Base-by-base conservation (phyloP, 805 yeast genomes). In the Starmerella potacharoeniae region DNA sequence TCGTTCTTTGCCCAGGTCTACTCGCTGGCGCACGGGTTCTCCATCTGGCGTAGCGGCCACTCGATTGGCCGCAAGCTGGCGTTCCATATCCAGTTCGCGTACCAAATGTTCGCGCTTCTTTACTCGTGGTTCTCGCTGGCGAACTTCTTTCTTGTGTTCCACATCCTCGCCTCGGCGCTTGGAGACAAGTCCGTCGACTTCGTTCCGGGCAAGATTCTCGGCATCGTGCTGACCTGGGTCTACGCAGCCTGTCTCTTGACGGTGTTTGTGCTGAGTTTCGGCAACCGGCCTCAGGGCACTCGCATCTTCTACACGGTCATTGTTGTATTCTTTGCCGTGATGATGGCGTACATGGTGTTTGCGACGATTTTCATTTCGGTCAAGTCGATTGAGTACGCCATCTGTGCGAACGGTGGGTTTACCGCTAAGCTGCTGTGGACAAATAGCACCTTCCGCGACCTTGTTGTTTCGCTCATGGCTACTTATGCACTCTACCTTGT, bases 111-210 rank as follows among this genome's bases (percentile, higher is more conserved):
- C 53, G 80, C 83, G 43, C 76, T 91, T 52, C 64, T 88, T 52
- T 85, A 90, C 47, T 85, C 96, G 3, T 91, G 96, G 96, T 91
- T 91, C 66, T 86, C 96, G 0, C 71, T 91, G 55, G 95, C 93
- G 40, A 86, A 91, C 45, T 93, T 87, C 69, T 91, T 86, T 68
- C 70, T 93, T 56, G 96, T 91, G 53, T 91, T 91, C 73, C 75
- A 95, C 65, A 87, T 91, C 61, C 77, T 93, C 65, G 85, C 96
- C 0, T 77, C 83, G 34, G 83, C 90, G 53, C 75, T 91, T 58
- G 93, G 85, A 13, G 78, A 81, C 34, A 55, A 73, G 3, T 82
- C 73, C 46, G 79, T 83, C 58, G 66, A 79, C 29, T 84, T 86
- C 64, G 76, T 77, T 0, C 84, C 87, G 6, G 96, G 96, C 30